Percentiles rank a stretch among this genome's conserved stretches.
Conservation (phyloP, 257 asterid species). For the Phtheirospermum japonicum region DNA sequence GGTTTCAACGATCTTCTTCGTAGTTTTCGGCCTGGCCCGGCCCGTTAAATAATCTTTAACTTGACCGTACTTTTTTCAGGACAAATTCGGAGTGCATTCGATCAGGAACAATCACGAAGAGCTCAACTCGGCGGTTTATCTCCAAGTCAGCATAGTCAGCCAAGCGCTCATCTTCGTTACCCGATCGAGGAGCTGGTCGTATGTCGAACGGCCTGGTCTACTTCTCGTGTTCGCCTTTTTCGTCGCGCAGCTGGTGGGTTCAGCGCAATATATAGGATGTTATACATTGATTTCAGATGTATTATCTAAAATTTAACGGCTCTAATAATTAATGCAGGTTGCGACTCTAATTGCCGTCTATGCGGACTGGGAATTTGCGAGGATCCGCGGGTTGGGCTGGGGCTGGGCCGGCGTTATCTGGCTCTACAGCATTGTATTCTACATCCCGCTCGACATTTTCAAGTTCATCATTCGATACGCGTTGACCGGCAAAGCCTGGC, state of each 20-base stretch:
- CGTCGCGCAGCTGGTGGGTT: constrained; percentile 51
- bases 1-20: background rate
- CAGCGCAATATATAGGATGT: background rate
- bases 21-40: no score
- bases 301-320: no score
- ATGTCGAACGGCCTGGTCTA: constrained; percentile 48
- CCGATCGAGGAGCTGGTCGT: constrained; percentile 60
- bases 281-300: background rate
- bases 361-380: constrained; percentile 52
- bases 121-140: constrained; percentile 52
- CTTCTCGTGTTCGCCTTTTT: constrained; percentile 47
- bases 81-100: constrained; percentile 41
- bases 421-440: constrained; percentile 47
- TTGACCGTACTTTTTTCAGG: constrained; percentile 29
- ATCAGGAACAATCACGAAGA: constrained; percentile 35
- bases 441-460: constrained; percentile 49
- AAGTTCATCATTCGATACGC: constrained; percentile 42
- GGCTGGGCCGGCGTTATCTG: constrained; percentile 67
- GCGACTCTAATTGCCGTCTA: constrained; percentile 56
- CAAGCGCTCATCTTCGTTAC: constrained; percentile 67
- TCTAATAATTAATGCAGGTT: constrained; percentile 25
- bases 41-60: background rate
- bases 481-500: constrained; percentile 55
- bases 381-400: constrained; percentile 49
- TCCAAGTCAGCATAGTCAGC: constrained; percentile 62